Conservation (phyloP, 2,329 filamentous ascomycete genomes). For the Fusarium anguioides region DNA sequence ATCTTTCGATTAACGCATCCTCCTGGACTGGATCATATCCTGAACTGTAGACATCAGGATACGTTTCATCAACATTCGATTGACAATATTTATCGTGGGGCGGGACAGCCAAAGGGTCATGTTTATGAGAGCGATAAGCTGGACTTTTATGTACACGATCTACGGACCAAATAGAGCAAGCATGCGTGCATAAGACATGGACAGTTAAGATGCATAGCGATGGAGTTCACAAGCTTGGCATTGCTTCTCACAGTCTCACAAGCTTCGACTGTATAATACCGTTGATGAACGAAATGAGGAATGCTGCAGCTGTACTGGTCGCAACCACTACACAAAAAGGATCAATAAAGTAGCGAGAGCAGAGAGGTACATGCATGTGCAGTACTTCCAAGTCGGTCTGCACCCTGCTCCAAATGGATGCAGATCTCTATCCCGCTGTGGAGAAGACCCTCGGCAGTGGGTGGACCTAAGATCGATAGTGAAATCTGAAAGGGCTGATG, state of each 20-base stretch:
- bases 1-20: slow-evolving; percentile 95
- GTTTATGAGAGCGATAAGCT: slow-evolving; percentile 75
- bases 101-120: slow-evolving; percentile 73
- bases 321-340: not conserved
- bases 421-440: slow-evolving; percentile 18
- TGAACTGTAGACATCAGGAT: slow-evolving; percentile 79
- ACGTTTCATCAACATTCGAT: slow-evolving; percentile 82
- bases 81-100: slow-evolving; percentile 81
- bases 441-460: slow-evolving; percentile 11
- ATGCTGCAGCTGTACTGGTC: no score
- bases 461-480: not conserved
- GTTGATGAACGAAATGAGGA: not conserved
- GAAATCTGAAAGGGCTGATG: slow-evolving; percentile 10
- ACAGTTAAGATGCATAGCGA: slow-evolving; percentile 39
- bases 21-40: slow-evolving; percentile 85
- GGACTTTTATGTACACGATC: slow-evolving; percentile 68
- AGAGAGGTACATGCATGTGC: not conserved
- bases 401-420: slow-evolving; percentile 3
- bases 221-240: slow-evolving; percentile 28
- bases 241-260: not conserved
- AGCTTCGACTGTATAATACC: not conserved
- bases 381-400: not conserved
- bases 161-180: slow-evolving; percentile 52
- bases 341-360: not conserved
- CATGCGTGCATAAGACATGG: not conserved